Conservation (phyloP, 2,329 filamentous ascomycete species). For the Venturia aucupariae region DNA sequence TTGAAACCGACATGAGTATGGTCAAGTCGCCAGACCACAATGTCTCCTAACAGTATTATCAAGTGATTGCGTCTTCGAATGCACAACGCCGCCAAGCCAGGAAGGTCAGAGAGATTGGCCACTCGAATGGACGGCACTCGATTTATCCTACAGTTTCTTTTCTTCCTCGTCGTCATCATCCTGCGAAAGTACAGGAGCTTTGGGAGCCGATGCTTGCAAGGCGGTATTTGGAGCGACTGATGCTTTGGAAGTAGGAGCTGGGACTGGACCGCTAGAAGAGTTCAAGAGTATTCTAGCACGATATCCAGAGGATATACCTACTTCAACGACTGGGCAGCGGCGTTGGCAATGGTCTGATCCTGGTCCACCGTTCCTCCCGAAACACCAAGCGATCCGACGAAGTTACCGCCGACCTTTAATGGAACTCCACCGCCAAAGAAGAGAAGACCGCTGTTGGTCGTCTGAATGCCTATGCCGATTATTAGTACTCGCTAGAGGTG, state of each 20-base stretch:
- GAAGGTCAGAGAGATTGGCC: background rate
- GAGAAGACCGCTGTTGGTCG: slow-evolving; percentile 23
- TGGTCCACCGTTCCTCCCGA: slow-evolving; percentile 23
- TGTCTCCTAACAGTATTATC: no score
- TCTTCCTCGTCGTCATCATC: background rate
- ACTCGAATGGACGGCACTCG: background rate
- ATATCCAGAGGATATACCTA: background rate
- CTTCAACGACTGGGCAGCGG: slow-evolving; percentile 15
- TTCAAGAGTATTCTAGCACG: slow-evolving; percentile 48
- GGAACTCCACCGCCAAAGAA: slow-evolving; percentile 25
- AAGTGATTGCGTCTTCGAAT: no score
- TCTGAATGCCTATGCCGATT: slow-evolving; percentile 20
- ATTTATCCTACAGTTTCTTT: background rate
- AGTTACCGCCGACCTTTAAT: slow-evolving; percentile 20
- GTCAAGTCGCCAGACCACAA: no score
- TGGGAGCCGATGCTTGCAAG: background rate
- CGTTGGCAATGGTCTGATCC: slow-evolving; percentile 22
- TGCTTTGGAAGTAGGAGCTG: background rate
- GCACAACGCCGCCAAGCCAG: no score
- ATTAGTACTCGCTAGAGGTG: slow-evolving; percentile 18
- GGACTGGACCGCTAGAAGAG: background rate
- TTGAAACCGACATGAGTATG: no score
- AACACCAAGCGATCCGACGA: slow-evolving; percentile 25
- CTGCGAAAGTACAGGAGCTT: background rate
- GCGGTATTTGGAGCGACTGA: background rate